Evolutionary conservation across 1,284 basidiomycete genomes (phyloP), one percentile per base, ranked within the genome.

Genomic region (Cutaneotrichosporon daszewskae): DNA sequence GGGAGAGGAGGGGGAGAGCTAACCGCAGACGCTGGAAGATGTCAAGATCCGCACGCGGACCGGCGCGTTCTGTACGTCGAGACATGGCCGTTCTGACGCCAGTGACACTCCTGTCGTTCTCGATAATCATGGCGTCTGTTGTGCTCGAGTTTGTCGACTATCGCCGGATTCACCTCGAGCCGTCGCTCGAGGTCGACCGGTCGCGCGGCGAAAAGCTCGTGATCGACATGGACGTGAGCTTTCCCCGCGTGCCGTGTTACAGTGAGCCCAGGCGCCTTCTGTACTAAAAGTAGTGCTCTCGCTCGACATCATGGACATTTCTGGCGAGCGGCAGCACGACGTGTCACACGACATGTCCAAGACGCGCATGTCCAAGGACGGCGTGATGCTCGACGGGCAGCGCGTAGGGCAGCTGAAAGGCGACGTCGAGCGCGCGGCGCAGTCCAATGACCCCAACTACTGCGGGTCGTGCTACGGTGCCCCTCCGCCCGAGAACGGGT

Each of bases 401-500:
- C 57, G 55, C 26, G 52, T 55, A 25, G 63, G 62, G 10, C 57
- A 87, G 42, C 76, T 94, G 28, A 78, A 81, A 54, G 92, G 88
- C 52, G 90, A 95, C 46, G 72, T 90, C 9, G 89, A 94, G 82
- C 82, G 71, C 69, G 87, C 67, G 77, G 84, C 55, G 74, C 79
- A 54, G 73, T 76, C 60, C 77, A 79, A 54, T 72, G 79, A 67
- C 46, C 75, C 76, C 2, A 78, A 75, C 27, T 91, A 89, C 68
- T 95, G 91, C 71, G 95, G 95, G n/a, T 91, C 87, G 16, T 99
- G 95, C 72, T 99, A 90, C 60, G 95, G 95, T 44, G 95, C 90
- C 40, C 64, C 82, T 18, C 82, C 82, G 33, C 87, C 91, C 1
- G 79, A 79, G 45, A 76, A 72, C 59, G 87, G 87, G 5, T 99